These are phyloP conservation scores for Starmerella ratchasimensis DNA, from an alignment of 805 yeast genomes.

Conservation along the genomic window DNA sequence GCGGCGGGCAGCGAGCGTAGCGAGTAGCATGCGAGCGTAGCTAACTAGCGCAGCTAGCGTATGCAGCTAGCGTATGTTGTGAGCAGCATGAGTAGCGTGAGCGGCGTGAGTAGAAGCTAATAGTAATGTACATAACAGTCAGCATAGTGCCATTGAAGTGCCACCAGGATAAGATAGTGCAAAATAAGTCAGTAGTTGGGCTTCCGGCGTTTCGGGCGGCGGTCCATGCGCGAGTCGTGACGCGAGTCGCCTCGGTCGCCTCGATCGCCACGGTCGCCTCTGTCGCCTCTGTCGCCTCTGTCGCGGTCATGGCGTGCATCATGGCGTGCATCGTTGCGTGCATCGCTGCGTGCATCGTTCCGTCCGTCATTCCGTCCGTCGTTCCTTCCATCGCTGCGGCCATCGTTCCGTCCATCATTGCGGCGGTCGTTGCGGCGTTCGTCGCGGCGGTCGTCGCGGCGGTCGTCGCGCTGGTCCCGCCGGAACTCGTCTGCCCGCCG, in stretches of 20 bases:
- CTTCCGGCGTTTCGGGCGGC: neutral
- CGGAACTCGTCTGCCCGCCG: neutral
- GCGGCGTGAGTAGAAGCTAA: neutral
- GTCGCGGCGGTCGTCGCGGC: neutral
- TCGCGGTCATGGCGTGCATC: neutral
- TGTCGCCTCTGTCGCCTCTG: conserved; percentile 1
- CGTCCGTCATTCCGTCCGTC: conserved; percentile 3
- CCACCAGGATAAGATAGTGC: no score
- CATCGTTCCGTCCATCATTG: conserved; percentile 1
- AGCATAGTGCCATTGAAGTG: no score
- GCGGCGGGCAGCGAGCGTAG: no score
- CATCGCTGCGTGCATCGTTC: conserved; percentile 1
- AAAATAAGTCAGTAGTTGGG: neutral
- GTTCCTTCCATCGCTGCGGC: conserved; percentile 1
- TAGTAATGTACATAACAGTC: conserved; percentile 8
- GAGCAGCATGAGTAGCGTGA: no score
- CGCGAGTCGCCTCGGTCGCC: no score
- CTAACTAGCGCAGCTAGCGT: conserved; percentile 24
- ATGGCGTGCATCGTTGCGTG: neutral
- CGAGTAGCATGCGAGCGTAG: conserved; percentile 48
- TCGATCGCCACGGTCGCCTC: neutral
- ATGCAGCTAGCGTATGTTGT: neutral
- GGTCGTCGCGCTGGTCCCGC: neutral
- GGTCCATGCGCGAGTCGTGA: no score
- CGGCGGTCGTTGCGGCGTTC: neutral